Base-by-base conservation (phyloP, 768 basidiomycete species). In the Collybia sp. region DNA sequence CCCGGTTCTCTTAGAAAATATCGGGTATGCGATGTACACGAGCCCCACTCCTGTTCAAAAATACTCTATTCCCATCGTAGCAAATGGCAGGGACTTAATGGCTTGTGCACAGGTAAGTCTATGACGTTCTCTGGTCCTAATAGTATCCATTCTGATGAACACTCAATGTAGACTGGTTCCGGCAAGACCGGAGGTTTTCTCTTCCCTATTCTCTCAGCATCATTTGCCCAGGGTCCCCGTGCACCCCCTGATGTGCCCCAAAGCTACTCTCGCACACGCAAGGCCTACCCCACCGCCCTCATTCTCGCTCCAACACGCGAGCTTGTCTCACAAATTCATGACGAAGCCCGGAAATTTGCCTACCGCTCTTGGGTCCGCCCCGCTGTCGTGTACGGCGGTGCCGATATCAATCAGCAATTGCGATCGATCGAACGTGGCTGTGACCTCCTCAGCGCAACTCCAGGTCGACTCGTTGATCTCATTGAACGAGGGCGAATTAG, bases 321-420 rank as follows among this genome's bases (percentile, higher is more conserved):
- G 65, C 84, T 99, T 47, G 96, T 98, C 51, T 94, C 91, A 52
- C 96, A 99, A 71, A 99, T 99, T 61, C 95, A 99, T 65, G 96
- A 98, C 2, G 96, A 99, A 67, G 95, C 96, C 19, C 85, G 94
- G 63, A 98, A 98, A 71, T 99, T 99, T 59, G 88, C 95, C 17
- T 99, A 99, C 70, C 89, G 96, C 49, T 97, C 96, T 33, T 98
- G 96, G 96, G 94, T 98, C 50, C 87, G 92, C 58, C 94, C 96
- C 30, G 96, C 96, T 52, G 96, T 98, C 38, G 96, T 97, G 17
- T 99, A 99, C 66, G 96, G 96, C 57, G 96, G 96, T 62, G 96
- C 96, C 45, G 96, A 98, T 66, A 98, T 99, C 68, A 91, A 88
- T 58, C 82, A 84, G 59, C 96, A 99, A 67, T 81, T 98, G 46